Conservation (phyloP, 306 rosid genomes). For the Neltuma alba region DNA sequence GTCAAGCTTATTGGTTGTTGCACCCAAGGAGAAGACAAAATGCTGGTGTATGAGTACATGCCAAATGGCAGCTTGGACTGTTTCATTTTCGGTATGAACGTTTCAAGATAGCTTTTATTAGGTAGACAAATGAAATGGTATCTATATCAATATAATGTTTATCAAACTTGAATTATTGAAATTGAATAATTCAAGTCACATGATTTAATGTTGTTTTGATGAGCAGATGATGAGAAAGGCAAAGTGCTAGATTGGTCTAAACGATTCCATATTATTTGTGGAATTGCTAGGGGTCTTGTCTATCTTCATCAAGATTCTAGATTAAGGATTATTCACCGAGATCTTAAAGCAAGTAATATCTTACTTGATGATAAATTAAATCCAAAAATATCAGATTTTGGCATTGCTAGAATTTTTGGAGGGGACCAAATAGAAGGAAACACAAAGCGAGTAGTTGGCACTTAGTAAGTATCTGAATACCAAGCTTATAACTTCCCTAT, state of each 20-base stretch:
- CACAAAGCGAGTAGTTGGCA: slow-evolving; percentile 55
- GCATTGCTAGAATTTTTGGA: slow-evolving; percentile 47
- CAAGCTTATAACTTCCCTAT: neutral
- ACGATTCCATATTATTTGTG: slow-evolving; percentile 42
- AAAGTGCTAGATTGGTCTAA: slow-evolving; percentile 38
- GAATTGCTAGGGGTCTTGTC: slow-evolving; percentile 50
- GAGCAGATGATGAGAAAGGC: slow-evolving; percentile 20
- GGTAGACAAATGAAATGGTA: neutral
- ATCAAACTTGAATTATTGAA: neutral
- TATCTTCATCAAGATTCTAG: slow-evolving; percentile 54
- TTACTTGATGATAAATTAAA: slow-evolving; percentile 46
- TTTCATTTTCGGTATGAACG: slow-evolving; percentile 48
- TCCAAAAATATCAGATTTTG: slow-evolving; percentile 55
- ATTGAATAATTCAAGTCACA: too few relatives aligned
- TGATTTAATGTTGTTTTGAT: neutral
- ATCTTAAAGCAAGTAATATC: slow-evolving; percentile 48
- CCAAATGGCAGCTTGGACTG: slow-evolving; percentile 37
- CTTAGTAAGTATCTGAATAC: slow-evolving; percentile 43
- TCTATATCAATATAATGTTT: neutral
- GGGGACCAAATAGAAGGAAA: slow-evolving; percentile 51
- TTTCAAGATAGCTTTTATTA: neutral
- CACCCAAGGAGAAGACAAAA: slow-evolving; percentile 28
- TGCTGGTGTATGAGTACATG: slow-evolving; percentile 42
- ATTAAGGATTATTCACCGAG: slow-evolving; percentile 48
- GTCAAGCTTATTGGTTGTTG: slow-evolving; percentile 52